Evolutionary conservation across 495 filamentous ascomycete genomes (phyloP).

Genomic region (Penicillium bovifimosum): DNA sequence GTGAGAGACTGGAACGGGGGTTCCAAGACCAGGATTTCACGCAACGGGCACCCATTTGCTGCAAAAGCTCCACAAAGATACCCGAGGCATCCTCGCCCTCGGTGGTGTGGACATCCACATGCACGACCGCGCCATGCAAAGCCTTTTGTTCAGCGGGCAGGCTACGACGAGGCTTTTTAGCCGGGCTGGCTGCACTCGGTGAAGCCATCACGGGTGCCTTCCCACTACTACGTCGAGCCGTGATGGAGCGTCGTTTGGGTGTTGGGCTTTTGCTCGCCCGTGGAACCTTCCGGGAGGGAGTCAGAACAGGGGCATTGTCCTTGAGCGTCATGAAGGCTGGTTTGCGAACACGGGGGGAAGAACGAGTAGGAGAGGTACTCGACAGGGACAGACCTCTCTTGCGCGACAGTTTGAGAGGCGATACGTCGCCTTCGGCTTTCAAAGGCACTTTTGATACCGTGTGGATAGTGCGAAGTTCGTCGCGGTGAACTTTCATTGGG

Average conservation of each 20-base stretch:
- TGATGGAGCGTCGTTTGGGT: constrained; percentile 22
- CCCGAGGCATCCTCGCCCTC: constrained; percentile 82
- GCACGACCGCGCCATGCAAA: constrained; percentile 73
- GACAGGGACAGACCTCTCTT: constrained; percentile 50
- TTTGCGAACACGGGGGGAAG: constrained; percentile 31
- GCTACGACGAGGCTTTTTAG: constrained; percentile 28
- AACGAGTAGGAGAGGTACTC: constrained; percentile 31
- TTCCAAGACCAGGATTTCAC: constrained; percentile 86
- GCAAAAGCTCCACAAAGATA: constrained; percentile 76
- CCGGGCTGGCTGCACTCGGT: constrained; percentile 21
- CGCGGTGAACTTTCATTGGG: constrained; percentile 22
- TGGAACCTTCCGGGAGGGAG: constrained; percentile 24
- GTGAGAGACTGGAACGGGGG: constrained; percentile 42
- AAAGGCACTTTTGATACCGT: constrained; percentile 74
- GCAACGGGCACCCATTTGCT: constrained; percentile 79
- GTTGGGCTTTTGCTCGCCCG: constrained; percentile 17
- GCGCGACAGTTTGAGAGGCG: constrained; percentile 50
- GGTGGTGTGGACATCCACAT: constrained; percentile 86
- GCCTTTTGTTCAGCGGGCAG: constrained; percentile 19
- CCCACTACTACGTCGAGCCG: constrained; percentile 10
- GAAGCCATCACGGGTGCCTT: constrained; percentile 3
- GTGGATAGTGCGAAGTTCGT: constrained; percentile 48
- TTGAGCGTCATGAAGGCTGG: constrained; percentile 17
- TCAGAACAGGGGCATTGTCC: constrained; percentile 12
- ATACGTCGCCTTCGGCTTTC: constrained; percentile 59